These are phyloP conservation scores for Fusarium brevicatenulatum DNA, from an alignment of 2,329 filamentous ascomycete genomes.

Conservation along the genomic window DNA sequence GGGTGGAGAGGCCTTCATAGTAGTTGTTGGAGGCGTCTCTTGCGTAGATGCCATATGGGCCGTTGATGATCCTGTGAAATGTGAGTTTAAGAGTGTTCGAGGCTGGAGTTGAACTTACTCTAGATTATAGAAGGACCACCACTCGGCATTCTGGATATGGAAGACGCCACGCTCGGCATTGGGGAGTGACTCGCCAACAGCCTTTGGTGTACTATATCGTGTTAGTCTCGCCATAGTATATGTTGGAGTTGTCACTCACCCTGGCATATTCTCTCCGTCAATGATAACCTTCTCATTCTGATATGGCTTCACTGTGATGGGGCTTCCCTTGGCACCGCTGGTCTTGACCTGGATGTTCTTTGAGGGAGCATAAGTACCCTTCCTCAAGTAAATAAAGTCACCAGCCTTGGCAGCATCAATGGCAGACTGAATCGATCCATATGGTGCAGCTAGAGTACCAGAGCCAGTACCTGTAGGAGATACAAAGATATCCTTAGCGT, in stretches of 20 bases:
- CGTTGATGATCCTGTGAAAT: slow-evolving; percentile 45
- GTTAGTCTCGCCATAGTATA: background rate
- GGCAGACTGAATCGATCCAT: slow-evolving; percentile 58
- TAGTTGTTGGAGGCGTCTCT: slow-evolving; percentile 51
- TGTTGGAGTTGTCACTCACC: background rate
- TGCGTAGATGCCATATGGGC: slow-evolving; percentile 52
- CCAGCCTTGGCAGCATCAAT: slow-evolving; percentile 58
- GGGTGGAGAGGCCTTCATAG: slow-evolving; percentile 50
- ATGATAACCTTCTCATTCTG: slow-evolving; percentile 56
- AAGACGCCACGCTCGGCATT: slow-evolving; percentile 57
- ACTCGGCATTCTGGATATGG: slow-evolving; percentile 56
- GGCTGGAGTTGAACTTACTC: slow-evolving; percentile 36
- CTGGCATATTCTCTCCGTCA: slow-evolving; percentile 53
- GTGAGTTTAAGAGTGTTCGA: background rate
- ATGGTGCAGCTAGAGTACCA: slow-evolving; percentile 54
- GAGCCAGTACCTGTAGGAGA: slow-evolving; percentile 54
- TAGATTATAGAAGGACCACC: slow-evolving; percentile 56
- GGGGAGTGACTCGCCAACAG: slow-evolving; percentile 51
- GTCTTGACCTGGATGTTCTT: slow-evolving; percentile 60
- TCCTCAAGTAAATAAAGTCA: slow-evolving; percentile 57
- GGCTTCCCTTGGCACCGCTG: slow-evolving; percentile 52
- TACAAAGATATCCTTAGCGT: slow-evolving; percentile 55
- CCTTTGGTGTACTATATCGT: slow-evolving; percentile 53
- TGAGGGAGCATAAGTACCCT: slow-evolving; percentile 58
- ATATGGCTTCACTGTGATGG: slow-evolving; percentile 56